phyloP scores from a whole-genome alignment of 805 yeast species.

The Kazachstania kunashirensis region DNA sequence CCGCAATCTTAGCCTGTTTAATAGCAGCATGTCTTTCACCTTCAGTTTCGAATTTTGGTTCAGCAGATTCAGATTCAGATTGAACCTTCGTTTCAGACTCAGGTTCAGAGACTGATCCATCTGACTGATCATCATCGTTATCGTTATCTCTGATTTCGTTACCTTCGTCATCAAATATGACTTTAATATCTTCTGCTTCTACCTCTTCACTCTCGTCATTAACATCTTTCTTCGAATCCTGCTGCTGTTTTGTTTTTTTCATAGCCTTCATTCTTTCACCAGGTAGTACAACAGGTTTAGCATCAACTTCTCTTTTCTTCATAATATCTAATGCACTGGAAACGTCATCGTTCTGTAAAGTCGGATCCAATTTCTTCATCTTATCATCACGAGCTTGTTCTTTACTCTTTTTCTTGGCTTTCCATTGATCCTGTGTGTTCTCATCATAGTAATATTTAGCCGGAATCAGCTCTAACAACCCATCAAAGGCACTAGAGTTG shows the following conservation, averaged over 20 bases:
- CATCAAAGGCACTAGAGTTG: conserved; percentile 77
- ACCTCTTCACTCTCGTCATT: conserved; percentile 13
- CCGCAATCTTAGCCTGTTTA: conserved; percentile 9
- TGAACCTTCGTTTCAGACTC: conserved; percentile 3
- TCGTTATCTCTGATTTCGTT: conserved; percentile 33
- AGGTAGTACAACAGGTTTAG: conserved; percentile 36
- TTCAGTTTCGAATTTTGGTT: conserved; percentile 11
- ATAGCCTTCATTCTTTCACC: conserved; percentile 25
- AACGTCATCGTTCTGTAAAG: conserved; percentile 37
- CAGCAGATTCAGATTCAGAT: conserved; percentile 12
- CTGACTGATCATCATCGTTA: conserved; percentile 7
- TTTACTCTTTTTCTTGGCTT: conserved; percentile 65
- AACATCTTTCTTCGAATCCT: conserved; percentile 14
- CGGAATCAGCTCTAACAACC: conserved; percentile 81
- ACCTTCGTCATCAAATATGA: conserved; percentile 68
- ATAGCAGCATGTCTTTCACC: conserved; percentile 8
- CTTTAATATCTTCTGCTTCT: conserved; percentile 25
- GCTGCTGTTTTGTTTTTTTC: conserved; percentile 14
- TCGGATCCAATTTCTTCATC: conserved; percentile 69
- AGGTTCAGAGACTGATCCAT: too few relatives aligned
- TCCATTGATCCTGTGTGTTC: conserved; percentile 85
- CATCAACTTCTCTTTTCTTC: conserved; percentile 44
- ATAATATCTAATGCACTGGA: conserved; percentile 52
- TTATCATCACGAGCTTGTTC: conserved; percentile 53
- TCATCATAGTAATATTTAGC: conserved; percentile 92